Base-by-base conservation (phyloP, 371 early-diverging fungal species). In the Mortierella sp. region DNA sequence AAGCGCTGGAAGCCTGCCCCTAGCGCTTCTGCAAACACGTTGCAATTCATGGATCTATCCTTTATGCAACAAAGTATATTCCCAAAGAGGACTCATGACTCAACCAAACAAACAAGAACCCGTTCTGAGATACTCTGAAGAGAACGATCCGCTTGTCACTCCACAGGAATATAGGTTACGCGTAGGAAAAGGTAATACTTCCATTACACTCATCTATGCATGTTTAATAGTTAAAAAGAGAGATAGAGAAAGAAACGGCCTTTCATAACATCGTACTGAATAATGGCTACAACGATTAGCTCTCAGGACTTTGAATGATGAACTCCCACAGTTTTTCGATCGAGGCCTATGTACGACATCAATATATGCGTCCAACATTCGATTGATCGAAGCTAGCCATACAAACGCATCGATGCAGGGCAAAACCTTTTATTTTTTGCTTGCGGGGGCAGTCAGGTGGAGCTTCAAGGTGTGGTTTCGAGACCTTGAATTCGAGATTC, bases 401-500 rank as follows among this genome's bases (percentile, higher is more conserved):
- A 80, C 81, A 11, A 80, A 80, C 40, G 81, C 69, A 10, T 74
- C 75, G 3, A 10, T 80, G 9, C 81, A 80, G 58, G 75, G 81
- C 22, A 75, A 69, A 45, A 32, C 81, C 11, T 38, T 80, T 21
- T 80, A 80, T 63, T 69, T 80, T 48, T 62, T 75, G 60, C 69
- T 80, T n/a, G 81, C 81, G 22, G 81, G 81, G 1, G 76, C 81
- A 6, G 69, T 80, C 22, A 72, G 81, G 10, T 80, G 81, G 81
- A 80, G 81, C 63, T 80, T 80, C 69, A 80, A 72, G 63, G 69
- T 75, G 69, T 80, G 81, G 81, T 80, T 80, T 74, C 71, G 75
- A 11, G 72, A 80, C 38, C 63, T 80, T 28, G 72, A 80, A 50
- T 71, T 80, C 38, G 81, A 80, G 68, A 80, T 80, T 13, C 76